phyloP scores from a whole-genome alignment of 108 stramenopile species.

The Skeletonema marinoi region DNA sequence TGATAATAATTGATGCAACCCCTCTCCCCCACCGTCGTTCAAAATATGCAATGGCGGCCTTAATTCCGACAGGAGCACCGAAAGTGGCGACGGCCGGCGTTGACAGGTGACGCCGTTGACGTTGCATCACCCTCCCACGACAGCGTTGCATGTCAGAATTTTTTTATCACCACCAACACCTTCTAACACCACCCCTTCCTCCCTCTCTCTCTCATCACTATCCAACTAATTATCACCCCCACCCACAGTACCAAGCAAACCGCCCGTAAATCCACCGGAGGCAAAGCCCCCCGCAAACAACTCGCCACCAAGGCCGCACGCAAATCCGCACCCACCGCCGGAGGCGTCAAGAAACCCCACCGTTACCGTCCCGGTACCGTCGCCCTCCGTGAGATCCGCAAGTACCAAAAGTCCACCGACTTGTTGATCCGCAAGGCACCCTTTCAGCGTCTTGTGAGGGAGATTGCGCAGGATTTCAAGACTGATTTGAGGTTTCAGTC shows the following conservation, averaged over 20 bases:
- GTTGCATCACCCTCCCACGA: background rate
- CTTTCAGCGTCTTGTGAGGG: slow-evolving; percentile 92
- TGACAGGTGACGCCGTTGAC: background rate
- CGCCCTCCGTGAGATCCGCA: slow-evolving; percentile 96
- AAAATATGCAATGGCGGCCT: too few species aligned
- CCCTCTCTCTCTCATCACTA: background rate
- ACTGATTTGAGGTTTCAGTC: slow-evolving; percentile 97
- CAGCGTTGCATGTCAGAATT: background rate
- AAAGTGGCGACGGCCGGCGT: background rate
- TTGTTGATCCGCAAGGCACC: slow-evolving; percentile 85
- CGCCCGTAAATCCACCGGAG: slow-evolving; percentile 97
- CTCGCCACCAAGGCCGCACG: slow-evolving; percentile 94
- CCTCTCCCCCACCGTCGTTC: background rate
- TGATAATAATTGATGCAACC: background rate
- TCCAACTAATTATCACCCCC: background rate
- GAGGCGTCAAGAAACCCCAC: slow-evolving; percentile 93
- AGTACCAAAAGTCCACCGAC: slow-evolving; percentile 82
- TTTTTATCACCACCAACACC: background rate
- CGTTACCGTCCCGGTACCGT: slow-evolving; percentile 96
- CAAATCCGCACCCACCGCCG: slow-evolving; percentile 88
- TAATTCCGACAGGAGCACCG: too few species aligned
- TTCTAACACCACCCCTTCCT: background rate
- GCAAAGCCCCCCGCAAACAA: slow-evolving; percentile 96
- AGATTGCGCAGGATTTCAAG: slow-evolving; percentile 98
- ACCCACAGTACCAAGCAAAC: slow-evolving; percentile 90